Percentiles rank a stretch among this genome's conserved stretches.
Conservation (phyloP, 306 rosid species). For the Argentina anserina region DNA sequence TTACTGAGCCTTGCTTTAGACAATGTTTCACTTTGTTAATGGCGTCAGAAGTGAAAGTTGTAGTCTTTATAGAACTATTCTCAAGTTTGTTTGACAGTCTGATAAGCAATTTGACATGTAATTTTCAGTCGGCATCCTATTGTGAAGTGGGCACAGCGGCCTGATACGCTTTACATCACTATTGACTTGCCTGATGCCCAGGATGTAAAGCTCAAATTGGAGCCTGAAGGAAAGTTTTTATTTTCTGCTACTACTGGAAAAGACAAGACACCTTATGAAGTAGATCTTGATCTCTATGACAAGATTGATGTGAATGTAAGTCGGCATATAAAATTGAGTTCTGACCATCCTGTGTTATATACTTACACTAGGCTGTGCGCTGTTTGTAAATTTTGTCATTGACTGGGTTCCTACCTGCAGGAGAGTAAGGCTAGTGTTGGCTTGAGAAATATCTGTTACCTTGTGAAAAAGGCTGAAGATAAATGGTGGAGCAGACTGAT, state of each 20-base stretch:
- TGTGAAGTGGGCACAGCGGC: slow-evolving; percentile 77
- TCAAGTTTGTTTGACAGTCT: neutral
- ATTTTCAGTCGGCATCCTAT: slow-evolving; percentile 60
- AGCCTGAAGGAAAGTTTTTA: slow-evolving; percentile 67
- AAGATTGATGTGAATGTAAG: slow-evolving; percentile 51
- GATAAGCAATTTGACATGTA: neutral
- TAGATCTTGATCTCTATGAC: slow-evolving; percentile 56
- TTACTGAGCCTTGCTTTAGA: too few relatives aligned
- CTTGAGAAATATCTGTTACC: slow-evolving; percentile 52
- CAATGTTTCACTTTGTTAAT: neutral
- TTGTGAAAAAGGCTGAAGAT: slow-evolving; percentile 49
- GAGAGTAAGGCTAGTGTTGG: slow-evolving; percentile 55
- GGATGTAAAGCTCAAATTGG: slow-evolving; percentile 58
- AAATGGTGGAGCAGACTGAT: slow-evolving; percentile 68
- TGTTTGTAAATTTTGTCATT: too few relatives aligned
- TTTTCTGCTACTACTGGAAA: slow-evolving; percentile 54
- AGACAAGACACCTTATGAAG: slow-evolving; percentile 52
- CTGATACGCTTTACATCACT: slow-evolving; percentile 51
- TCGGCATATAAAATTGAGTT: neutral
- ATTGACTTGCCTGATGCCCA: slow-evolving; percentile 63
- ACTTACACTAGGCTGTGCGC: too few relatives aligned
- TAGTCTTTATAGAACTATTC: neutral
- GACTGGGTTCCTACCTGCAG: slow-evolving; percentile 21
- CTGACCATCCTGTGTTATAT: neutral
- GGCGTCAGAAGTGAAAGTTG: neutral